Evolutionary conservation across 1,139 yeast species (phyloP).

Genomic region (Suhomyces wounanorum): DNA sequence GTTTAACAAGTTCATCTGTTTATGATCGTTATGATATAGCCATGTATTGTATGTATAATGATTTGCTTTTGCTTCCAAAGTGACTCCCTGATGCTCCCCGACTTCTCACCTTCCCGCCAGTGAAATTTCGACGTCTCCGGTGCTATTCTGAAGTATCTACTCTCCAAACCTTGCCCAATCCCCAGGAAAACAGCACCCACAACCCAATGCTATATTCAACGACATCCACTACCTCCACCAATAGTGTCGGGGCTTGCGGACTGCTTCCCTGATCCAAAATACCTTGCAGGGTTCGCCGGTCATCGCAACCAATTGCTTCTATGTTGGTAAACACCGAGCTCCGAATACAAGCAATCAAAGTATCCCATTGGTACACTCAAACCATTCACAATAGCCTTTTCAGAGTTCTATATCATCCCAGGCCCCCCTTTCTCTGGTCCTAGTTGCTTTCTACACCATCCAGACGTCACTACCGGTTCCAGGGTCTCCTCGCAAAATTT

Average conservation of each 20-base stretch:
- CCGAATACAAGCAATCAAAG: neutral
- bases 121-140: neutral
- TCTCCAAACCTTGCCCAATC: neutral
- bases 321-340: neutral
- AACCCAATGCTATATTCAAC: neutral
- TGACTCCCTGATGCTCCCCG: neutral
- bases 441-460: neutral
- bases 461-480: neutral
- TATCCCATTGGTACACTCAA: neutral
- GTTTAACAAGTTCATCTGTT: neutral
- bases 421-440: neutral
- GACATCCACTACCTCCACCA: neutral
- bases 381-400: neutral
- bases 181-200: neutral
- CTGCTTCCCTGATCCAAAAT: neutral
- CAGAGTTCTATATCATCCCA: neutral
- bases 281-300: neutral
- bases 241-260: neutral
- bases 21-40: slow-evolving; percentile 13
- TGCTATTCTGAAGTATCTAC: neutral
- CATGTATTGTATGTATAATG: slow-evolving; percentile 14
- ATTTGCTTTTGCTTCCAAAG: neutral
- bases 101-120: neutral
- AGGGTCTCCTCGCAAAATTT: slow-evolving; percentile 1
- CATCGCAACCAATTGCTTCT: neutral